Conservation (phyloP, 2,329 filamentous ascomycete genomes). For the Alternaria hordeiaustralica region DNA sequence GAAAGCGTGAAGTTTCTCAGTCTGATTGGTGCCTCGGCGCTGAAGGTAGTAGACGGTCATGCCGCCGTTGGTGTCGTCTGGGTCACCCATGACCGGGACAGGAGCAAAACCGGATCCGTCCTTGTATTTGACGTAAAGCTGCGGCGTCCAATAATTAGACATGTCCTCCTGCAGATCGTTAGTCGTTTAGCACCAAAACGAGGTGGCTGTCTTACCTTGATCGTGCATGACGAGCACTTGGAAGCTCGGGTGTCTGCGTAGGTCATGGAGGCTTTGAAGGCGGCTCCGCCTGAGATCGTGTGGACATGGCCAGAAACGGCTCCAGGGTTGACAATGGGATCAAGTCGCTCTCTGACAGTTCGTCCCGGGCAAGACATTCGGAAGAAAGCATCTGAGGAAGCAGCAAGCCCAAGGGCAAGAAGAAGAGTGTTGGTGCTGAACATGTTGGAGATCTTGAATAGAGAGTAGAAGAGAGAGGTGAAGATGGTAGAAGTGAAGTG, state of each 20-base stretch:
- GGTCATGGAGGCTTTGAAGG: slow-evolving; percentile 67
- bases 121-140: slow-evolving; percentile 67
- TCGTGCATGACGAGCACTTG: slow-evolving; percentile 71
- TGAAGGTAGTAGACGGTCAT: slow-evolving; percentile 77
- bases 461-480: not conserved
- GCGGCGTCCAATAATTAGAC: slow-evolving; percentile 80
- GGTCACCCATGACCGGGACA: slow-evolving; percentile 64
- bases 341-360: slow-evolving; percentile 59
- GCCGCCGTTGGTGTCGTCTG: slow-evolving; percentile 57
- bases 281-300: slow-evolving; percentile 73
- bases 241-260: slow-evolving; percentile 66
- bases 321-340: slow-evolving; percentile 73
- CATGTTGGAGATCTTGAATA: slow-evolving; percentile 13
- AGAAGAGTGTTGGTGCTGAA: slow-evolving; percentile 17
- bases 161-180: slow-evolving; percentile 22
- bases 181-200: not conserved
- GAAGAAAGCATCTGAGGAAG: slow-evolving; percentile 31
- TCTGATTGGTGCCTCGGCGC: slow-evolving; percentile 54
- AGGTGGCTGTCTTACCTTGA: slow-evolving; percentile 55
- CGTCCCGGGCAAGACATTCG: slow-evolving; percentile 37
- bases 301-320: slow-evolving; percentile 68
- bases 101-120: slow-evolving; percentile 57
- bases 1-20: slow-evolving; percentile 73
- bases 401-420: slow-evolving; percentile 19
- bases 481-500: not conserved